Percentiles rank a stretch among this genome's conserved stretches.
Conservation (phyloP, 164 flowering plant species). For the Magnolia changhungtana region DNA sequence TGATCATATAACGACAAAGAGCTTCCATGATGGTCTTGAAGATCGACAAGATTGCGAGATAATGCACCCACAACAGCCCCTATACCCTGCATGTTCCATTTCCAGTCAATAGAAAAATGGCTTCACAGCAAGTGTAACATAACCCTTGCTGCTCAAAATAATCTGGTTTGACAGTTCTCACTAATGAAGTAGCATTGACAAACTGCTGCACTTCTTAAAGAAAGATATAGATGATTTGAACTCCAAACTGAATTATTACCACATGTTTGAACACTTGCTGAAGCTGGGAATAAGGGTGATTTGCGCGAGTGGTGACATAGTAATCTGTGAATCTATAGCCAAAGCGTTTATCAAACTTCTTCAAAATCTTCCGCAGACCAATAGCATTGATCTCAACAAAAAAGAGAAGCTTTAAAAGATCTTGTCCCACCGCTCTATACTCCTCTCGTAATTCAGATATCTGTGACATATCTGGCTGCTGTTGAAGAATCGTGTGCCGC, state of each 20-base stretch:
- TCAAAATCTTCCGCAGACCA: conserved; percentile 74
- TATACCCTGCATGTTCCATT: conserved; percentile 37
- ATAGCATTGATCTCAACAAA: conserved; percentile 78
- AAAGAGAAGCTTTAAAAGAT: conserved; percentile 65
- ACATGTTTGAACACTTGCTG: conserved; percentile 71
- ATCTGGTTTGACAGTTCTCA: not conserved
- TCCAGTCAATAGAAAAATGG: not conserved
- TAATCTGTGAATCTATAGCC: conserved; percentile 70
- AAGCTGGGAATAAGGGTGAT: conserved; percentile 79
- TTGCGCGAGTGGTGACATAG: conserved; percentile 75
- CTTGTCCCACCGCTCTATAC: conserved; percentile 59
- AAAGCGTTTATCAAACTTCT: conserved; percentile 80
- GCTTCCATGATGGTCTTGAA: conserved; percentile 40
- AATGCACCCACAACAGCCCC: conserved; percentile 57
- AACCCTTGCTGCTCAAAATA: not conserved
- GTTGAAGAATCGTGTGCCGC: conserved; percentile 29
- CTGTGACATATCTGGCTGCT: conserved; percentile 30
- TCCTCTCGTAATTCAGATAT: conserved; percentile 48
- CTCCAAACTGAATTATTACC: conserved; percentile 27
- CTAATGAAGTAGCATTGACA: not conserved
- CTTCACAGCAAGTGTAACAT: not conserved
- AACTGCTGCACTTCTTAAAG: too few relatives aligned
- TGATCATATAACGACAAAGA: conserved; percentile 50
- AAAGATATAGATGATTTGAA: too few relatives aligned
- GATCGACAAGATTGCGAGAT: conserved; percentile 51